phyloP scores from a whole-genome alignment of 2,329 filamentous ascomycete genomes.

The Zelopaecilomyces penicillatus region DNA sequence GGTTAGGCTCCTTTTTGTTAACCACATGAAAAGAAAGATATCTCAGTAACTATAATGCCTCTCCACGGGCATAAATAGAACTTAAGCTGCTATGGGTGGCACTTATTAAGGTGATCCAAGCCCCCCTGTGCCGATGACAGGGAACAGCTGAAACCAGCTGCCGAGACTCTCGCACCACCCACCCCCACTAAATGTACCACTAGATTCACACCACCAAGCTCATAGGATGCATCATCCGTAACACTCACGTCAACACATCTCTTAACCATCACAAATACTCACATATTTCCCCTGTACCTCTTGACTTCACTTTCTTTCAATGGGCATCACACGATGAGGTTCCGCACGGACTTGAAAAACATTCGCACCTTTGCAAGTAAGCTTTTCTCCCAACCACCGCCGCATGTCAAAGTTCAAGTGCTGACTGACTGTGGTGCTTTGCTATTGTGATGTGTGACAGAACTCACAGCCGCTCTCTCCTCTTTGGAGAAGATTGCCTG shows the following conservation, averaged over 20 bases:
- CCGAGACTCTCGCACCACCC: background rate
- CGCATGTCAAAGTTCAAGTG: background rate
- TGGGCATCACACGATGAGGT: slow-evolving; percentile 42
- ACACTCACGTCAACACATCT: background rate
- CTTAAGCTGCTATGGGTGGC: too few species aligned
- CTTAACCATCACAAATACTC: background rate
- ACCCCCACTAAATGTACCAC: background rate
- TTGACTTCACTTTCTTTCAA: background rate
- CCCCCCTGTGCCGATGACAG: too few species aligned
- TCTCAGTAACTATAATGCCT: too few species aligned
- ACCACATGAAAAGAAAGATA: too few species aligned
- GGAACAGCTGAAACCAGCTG: too few species aligned
- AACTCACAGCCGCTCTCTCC: slow-evolving; percentile 55
- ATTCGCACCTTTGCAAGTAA: slow-evolving; percentile 58
- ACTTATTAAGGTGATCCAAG: too few species aligned
- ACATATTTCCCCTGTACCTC: background rate
- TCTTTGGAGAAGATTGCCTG: slow-evolving; percentile 77
- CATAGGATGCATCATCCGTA: too few species aligned
- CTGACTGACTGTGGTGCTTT: background rate
- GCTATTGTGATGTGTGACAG: slow-evolving; percentile 24
- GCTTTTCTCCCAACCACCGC: slow-evolving; percentile 10
- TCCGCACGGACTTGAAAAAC: slow-evolving; percentile 58
- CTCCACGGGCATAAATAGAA: too few species aligned
- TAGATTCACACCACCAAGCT: too few species aligned
- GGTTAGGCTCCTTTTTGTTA: too few species aligned